Percentiles rank a stretch among this genome's conserved stretches.
These are phyloP conservation scores for Cenchrus americanus DNA, from an alignment of 176 grass and related monocot genomes.

Conservation along the genomic window DNA sequence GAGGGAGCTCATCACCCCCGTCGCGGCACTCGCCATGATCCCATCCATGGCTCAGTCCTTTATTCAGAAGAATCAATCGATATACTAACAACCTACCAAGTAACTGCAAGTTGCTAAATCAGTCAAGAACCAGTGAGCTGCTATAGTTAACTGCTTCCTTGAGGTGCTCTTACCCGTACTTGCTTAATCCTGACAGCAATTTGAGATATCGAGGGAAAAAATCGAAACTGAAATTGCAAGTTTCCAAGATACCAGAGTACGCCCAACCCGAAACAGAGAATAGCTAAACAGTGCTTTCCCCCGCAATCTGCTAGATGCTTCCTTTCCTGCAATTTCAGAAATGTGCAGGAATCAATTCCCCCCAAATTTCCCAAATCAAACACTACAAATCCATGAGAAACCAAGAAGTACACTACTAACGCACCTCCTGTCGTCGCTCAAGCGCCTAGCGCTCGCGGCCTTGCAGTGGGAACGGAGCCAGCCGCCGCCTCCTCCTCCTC, in stretches of 20 bases:
- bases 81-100: not conserved
- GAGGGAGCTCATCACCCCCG: slow-evolving; percentile 44
- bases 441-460: too few relatives aligned
- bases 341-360: not conserved
- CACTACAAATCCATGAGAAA: not conserved
- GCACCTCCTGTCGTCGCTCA: too few relatives aligned
- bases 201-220: not conserved
- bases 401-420: not conserved
- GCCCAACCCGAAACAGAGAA: not conserved
- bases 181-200: not conserved
- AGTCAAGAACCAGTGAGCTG: not conserved
- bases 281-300: not conserved
- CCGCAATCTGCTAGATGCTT: not conserved
- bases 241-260: too few relatives aligned
- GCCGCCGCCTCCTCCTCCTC: not conserved
- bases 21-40: slow-evolving; percentile 37
- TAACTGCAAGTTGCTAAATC: not conserved
- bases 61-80: not conserved
- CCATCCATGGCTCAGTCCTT: slow-evolving; percentile 13
- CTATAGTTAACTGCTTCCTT: not conserved
- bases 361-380: not conserved
- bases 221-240: not conserved
- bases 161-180: not conserved
- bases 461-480: too few relatives aligned
- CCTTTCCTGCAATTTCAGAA: not conserved